These are phyloP conservation scores for Sordaria brevicollis DNA, from an alignment of 495 filamentous ascomycete species.

Conservation along the genomic window DNA sequence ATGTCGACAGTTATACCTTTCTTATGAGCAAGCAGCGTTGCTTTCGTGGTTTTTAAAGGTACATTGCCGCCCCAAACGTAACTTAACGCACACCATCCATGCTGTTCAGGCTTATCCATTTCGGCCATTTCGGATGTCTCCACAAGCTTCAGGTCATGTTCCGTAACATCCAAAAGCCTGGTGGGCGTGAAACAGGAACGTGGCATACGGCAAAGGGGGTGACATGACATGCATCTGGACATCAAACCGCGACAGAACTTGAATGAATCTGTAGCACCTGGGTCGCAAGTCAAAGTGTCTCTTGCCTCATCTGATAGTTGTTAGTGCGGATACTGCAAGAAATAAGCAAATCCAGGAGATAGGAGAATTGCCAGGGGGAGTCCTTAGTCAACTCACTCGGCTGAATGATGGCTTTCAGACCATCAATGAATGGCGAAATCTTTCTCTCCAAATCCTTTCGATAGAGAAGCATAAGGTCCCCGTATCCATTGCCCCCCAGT, in stretches of 20 bases:
- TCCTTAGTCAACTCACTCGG: background rate
- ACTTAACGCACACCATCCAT: background rate
- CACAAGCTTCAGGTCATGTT: background rate
- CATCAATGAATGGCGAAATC: no score
- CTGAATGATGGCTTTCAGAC: background rate
- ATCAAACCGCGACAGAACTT: background rate
- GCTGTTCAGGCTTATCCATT: background rate
- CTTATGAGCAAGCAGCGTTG: background rate
- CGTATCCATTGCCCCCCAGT: background rate
- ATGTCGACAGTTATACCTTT: background rate
- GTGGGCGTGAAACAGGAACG: background rate
- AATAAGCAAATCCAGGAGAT: no score
- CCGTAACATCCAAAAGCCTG: background rate
- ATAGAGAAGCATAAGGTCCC: background rate
- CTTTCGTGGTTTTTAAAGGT: background rate
- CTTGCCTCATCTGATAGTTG: background rate
- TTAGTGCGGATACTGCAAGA: no score
- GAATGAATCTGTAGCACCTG: background rate
- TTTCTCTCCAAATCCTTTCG: background rate
- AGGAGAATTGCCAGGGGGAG: no score
- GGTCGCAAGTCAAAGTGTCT: background rate
- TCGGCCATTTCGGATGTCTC: background rate
- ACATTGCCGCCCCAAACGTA: slow-evolving; percentile 1
- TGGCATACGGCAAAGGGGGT: background rate
- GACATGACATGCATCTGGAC: background rate